Percentiles rank a stretch among this genome's conserved stretches.
phyloP scores from a whole-genome alignment of 208 protist species.

The Trypanosoma rangeli region DNA sequence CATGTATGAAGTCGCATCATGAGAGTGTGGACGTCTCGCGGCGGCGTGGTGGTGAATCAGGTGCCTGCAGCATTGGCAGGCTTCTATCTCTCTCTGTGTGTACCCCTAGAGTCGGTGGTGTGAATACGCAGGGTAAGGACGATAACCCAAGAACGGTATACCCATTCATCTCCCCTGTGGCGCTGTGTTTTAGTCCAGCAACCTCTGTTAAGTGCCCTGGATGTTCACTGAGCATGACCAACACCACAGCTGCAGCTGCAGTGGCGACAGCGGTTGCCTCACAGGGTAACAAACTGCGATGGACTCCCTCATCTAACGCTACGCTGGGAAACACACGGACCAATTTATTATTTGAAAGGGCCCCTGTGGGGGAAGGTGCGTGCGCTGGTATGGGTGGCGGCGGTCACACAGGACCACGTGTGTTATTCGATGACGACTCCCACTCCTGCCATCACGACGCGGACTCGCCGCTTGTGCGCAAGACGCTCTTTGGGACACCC shows the following conservation, averaged over 20 bases:
- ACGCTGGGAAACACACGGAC: conserved; percentile 20
- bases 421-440: conserved; percentile 10
- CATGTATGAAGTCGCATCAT: not conserved
- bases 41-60: not conserved
- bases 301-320: conserved; percentile 1
- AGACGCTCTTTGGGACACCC: conserved; percentile 20
- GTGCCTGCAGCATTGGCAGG: not conserved
- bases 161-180: conserved; percentile 2
- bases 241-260: not conserved
- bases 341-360: conserved; percentile 16
- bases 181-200: conserved; percentile 20
- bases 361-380: not conserved
- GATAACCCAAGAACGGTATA: conserved; percentile 5
- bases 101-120: not conserved
- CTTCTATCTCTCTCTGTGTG: conserved; percentile 22
- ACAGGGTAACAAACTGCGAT: not conserved
- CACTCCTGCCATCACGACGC: not conserved
- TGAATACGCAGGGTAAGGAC: conserved; percentile 9
- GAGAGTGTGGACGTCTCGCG: not conserved
- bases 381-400: not conserved
- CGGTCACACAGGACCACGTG: not conserved
- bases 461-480: conserved; percentile 12
- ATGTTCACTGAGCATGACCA: not conserved
- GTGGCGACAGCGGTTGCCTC: not conserved
- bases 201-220: conserved; percentile 14